Evolutionary conservation across 2,329 filamentous ascomycete species (phyloP), one percentile per base, ranked within the genome.

Genomic region (Sclerotinia sclerotiorum): DNA sequence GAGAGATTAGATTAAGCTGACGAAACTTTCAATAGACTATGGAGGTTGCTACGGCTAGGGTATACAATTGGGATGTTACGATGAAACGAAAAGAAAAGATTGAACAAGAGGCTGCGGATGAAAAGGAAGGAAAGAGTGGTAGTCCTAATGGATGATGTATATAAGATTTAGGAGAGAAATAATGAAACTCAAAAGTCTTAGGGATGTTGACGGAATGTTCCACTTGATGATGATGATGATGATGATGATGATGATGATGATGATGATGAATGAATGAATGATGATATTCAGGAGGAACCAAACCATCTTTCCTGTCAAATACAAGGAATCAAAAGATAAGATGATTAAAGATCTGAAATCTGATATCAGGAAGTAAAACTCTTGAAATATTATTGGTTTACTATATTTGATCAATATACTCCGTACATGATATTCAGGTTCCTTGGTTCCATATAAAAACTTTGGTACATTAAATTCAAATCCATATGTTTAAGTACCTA

Each of bases 61-160:
- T 99, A n/a, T 98, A 99, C 81, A 99, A 99, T 80, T 98, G 95
- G 94, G 95, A 99, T 77, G 93, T 99, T 5, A 92, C 94, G 55
- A 92, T 97, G 83, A 92, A 96, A 81, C 85, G 95, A 74, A 97
- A 97, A 83, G 93, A 97, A 70, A 95, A 93, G 79, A 84, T 81
- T 4, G 88, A 90, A 51, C 86, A 88, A 71, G 88, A 80, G 27
- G 76, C 73, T 5, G 69, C 74, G 54, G 77, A 78, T 70, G 75
- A 74, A 19, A 60, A 51, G 44, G 70, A 70, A 55, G 77, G 75
- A 57, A 79, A 77, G 72, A 73, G 73, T 65, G 75, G 76, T 19
- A 74, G 74, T 35, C 72, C 76, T 27, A 77, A 77, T 69, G 76
- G 76, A 51, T 78, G 69, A 73, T 51, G 44, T 3, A 27, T 66